A percentile compares a stretch with the other conserved stretches of the same genome.
These are phyloP conservation scores for Phytophthora palmivora DNA, from an alignment of 352 stramenopile genomes.

Conservation along the genomic window DNA sequence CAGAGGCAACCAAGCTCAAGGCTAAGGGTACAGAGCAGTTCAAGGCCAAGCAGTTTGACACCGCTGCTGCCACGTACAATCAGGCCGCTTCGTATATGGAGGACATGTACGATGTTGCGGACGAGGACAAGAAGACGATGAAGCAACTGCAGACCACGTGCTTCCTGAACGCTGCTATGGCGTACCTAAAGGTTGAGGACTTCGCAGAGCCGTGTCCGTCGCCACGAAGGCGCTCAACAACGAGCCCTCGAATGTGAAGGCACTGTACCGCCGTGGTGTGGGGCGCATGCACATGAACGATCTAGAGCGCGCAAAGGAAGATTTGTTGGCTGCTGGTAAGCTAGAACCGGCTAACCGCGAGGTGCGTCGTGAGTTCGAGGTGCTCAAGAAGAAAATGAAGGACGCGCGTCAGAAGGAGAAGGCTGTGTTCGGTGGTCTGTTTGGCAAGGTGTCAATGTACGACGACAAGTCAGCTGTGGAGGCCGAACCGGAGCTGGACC, in stretches of 20 bases:
- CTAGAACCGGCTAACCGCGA: slow-evolving; percentile 85
- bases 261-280: slow-evolving; percentile 85
- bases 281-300: slow-evolving; percentile 87
- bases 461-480: slow-evolving; percentile 95
- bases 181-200: slow-evolving; percentile 92
- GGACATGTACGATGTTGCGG: slow-evolving; percentile 87
- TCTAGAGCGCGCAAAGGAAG: slow-evolving; percentile 87
- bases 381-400: slow-evolving; percentile 88
- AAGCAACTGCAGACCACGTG: slow-evolving; percentile 91
- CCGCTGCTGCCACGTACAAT: slow-evolving; percentile 89
- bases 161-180: slow-evolving; percentile 95
- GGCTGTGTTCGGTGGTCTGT: slow-evolving; percentile 95
- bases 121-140: slow-evolving; percentile 86
- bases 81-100: slow-evolving; percentile 86
- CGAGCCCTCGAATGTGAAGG: slow-evolving; percentile 85
- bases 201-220: slow-evolving; percentile 89
- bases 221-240: slow-evolving; percentile 87
- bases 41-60: slow-evolving; percentile 86
- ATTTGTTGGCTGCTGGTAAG: slow-evolving; percentile 84
- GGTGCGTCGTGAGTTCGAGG: slow-evolving; percentile 77
- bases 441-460: slow-evolving; percentile 97
- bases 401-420: slow-evolving; percentile 96
- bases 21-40: slow-evolving; percentile 93
- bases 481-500: slow-evolving; percentile 58
- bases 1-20: slow-evolving; percentile 90